Evolutionary conservation across 2,329 filamentous ascomycete genomes (phyloP), one percentile per base, ranked within the genome.

Genomic region (Penicillium vulpinum): DNA sequence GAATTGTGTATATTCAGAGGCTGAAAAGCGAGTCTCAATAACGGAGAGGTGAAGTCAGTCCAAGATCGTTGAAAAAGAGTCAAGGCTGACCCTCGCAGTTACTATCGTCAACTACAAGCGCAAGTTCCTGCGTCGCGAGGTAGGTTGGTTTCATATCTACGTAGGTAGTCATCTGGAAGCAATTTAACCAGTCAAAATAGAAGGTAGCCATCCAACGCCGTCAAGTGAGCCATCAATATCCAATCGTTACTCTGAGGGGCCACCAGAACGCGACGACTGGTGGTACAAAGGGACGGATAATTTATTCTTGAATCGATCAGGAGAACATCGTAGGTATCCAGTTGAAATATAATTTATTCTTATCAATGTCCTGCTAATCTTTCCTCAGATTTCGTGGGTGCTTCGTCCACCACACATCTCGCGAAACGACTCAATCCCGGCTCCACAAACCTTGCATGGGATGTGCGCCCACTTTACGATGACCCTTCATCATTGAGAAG

Each of bases 261-360:
- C 64, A 5, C 49, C 56, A n/a, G 70, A 73, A 36, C 66, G 72
- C 29, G 73, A 75, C 54, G 72, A 74, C 54, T 75, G 73, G 73
- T 75, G 73, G 73, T 75, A 71, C 43, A 72, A 74, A 51, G 72
- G 69, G 7, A 69, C 70, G 3, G 71, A 73, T 18, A 72, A 72
- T 35, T 47, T 75, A 5, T 66, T 75, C 9, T 48, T 75, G 18
- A 74, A 72, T 31, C 63, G 68, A 36, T 73, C 72, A 0, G 73
- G 73, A 22, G 73, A 75, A 52, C 70, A 70, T 44, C 73, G 70
- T 72, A 64, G 18, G 70, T 54, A 2, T 11, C 35, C 16, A 26
- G 6, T 24, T 9, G 1, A 7, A n/a, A 13, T 3, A n/a, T n/a
- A 28, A 15, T 39, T 36, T 1, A 5, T 7, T 33, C 5, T 2